A percentile compares a stretch with the other conserved stretches of the same genome.
Conservation (phyloP, 805 yeast species). For the Schwanniomyces sp. region DNA sequence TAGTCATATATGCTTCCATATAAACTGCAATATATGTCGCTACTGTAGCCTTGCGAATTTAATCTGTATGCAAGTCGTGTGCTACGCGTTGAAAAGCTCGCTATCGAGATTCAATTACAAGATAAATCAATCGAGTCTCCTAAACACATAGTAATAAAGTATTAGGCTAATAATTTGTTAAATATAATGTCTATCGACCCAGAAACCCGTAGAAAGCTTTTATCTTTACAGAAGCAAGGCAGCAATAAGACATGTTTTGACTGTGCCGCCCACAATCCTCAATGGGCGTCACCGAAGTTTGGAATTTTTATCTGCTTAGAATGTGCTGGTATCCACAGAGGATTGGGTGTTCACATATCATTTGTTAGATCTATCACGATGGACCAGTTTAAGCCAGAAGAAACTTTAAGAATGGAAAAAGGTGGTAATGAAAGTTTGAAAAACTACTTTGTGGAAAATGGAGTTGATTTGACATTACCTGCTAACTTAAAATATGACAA, state of each 20-base stretch:
- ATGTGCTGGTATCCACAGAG: slow-evolving; percentile 96
- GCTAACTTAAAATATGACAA: slow-evolving; percentile 81
- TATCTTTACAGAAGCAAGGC: slow-evolving; percentile 76
- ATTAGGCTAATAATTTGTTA: background rate
- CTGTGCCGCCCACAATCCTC: slow-evolving; percentile 94
- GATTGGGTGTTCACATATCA: slow-evolving; percentile 94
- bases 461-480: slow-evolving; percentile 63
- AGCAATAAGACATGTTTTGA: slow-evolving; percentile 82
- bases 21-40: background rate
- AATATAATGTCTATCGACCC: slow-evolving; percentile 78
- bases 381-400: slow-evolving; percentile 98
- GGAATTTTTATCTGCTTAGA: slow-evolving; percentile 97
- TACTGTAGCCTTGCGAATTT: background rate
- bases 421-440: slow-evolving; percentile 87
- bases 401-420: slow-evolving; percentile 82
- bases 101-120: background rate
- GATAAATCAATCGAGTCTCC: background rate
- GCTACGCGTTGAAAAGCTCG: background rate
- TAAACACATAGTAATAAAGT: background rate
- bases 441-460: slow-evolving; percentile 67
- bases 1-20: background rate
- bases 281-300: slow-evolving; percentile 98
- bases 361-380: slow-evolving; percentile 95
- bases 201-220: slow-evolving; percentile 78
- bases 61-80: background rate